These are phyloP conservation scores for Rhypophila decipiens DNA, from an alignment of 495 filamentous ascomycete species.

Conservation along the genomic window DNA sequence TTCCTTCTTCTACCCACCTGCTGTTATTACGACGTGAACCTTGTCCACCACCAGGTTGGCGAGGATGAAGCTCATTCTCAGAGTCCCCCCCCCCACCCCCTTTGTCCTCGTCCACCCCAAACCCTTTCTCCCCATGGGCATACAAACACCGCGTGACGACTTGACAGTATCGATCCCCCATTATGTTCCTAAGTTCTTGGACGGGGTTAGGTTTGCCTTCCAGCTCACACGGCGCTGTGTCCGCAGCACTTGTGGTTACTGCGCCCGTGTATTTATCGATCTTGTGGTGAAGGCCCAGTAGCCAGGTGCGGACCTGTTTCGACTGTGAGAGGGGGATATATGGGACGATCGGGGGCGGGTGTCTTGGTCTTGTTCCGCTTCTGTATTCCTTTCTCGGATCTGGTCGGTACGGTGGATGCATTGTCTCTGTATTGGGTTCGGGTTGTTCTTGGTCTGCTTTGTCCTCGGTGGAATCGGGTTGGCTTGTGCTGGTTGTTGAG, in stretches of 20 bases:
- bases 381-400: not conserved
- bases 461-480: too few relatives aligned
- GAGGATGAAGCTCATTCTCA: too few relatives aligned
- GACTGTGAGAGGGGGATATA: conserved; percentile 16
- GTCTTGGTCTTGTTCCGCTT: not conserved
- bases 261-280: not conserved
- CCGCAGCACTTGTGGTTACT: too few relatives aligned
- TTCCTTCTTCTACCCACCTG: conserved; percentile 16
- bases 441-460: too few relatives aligned
- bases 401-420: too few relatives aligned
- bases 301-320: conserved; percentile 20
- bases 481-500: too few relatives aligned
- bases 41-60: too few relatives aligned
- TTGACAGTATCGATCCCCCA: conserved; percentile 19
- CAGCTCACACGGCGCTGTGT: conserved; percentile 8
- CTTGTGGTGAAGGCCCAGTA: conserved; percentile 11
- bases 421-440: too few relatives aligned
- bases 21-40: conserved; percentile 15
- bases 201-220: conserved; percentile 14
- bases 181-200: conserved; percentile 15
- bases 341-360: not conserved
- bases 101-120: conserved; percentile 22
- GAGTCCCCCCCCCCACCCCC: too few relatives aligned
- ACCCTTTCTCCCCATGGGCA: conserved; percentile 26
- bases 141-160: conserved; percentile 23